Percentiles rank a stretch among this genome's conserved stretches.
Evolutionary conservation across 2,329 filamentous ascomycete species (phyloP).

Genomic region (Cytospora paraplurivora): DNA sequence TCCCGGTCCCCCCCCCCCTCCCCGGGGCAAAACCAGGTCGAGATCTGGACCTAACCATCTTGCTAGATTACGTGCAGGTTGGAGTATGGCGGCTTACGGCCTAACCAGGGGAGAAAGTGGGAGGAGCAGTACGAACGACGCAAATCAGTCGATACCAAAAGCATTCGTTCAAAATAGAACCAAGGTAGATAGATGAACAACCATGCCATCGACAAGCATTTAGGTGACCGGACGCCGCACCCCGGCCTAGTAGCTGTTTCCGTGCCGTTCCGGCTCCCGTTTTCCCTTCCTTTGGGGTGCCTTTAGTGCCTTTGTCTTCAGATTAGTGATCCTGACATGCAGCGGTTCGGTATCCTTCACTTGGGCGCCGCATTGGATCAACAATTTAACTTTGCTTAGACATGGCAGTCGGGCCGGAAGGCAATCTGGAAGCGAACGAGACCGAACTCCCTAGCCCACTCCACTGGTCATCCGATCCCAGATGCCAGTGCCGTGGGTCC

Average conservation of each 20-base stretch:
- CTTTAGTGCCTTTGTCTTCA: constrained; percentile 3
- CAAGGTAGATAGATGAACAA: too few species aligned
- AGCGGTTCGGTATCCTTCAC: not conserved
- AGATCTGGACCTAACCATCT: constrained; percentile 1
- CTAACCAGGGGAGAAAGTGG: not conserved
- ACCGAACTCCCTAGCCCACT: not conserved
- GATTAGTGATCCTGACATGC: not conserved
- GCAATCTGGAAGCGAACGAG: not conserved
- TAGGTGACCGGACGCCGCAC: not conserved
- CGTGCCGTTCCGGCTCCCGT: constrained; percentile 7
- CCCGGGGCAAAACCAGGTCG: constrained; percentile 10
- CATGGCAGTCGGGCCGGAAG: not conserved
- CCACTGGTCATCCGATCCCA: not conserved
- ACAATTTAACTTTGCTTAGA: not conserved
- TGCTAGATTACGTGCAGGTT: constrained; percentile 21
- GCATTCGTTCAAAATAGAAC: too few species aligned
- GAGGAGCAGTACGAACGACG: not conserved
- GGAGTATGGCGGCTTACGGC: constrained; percentile 12
- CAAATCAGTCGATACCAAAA: not conserved
- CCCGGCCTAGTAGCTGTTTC: constrained; percentile 9
- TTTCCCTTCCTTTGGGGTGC: not conserved
- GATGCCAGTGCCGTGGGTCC: not conserved
- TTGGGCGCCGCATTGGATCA: not conserved
- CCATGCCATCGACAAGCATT: not conserved
- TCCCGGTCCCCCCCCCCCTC: constrained; percentile 11